phyloP scores from a whole-genome alignment of 192 early-diverging fungal species.

The Pilobolus umbonatus region DNA sequence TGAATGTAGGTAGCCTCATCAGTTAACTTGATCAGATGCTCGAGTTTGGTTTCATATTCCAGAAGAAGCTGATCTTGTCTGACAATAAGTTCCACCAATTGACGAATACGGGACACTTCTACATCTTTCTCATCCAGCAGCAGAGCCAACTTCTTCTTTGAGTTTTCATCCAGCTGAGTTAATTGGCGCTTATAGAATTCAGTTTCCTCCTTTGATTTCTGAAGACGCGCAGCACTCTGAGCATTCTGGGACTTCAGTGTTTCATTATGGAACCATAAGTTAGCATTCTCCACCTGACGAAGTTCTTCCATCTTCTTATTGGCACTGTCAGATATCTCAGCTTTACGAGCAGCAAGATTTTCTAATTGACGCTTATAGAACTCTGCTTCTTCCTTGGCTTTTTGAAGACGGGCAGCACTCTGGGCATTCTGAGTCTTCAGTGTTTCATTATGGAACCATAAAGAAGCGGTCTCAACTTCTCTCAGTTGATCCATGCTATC shows the following conservation, averaged over 20 bases:
- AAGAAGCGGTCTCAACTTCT: conserved; percentile 6
- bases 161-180: not conserved
- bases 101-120: conserved; percentile 2
- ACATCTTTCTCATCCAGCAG: conserved; percentile 7
- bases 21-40: not conserved
- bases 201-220: conserved; percentile 1
- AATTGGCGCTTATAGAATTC: conserved; percentile 10
- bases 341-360: no score
- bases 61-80: conserved; percentile 16
- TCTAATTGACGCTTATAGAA: conserved; percentile 8
- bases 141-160: not conserved
- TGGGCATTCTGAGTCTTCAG: conserved; percentile 9
- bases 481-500: no score
- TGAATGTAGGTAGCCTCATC: conserved; percentile 6
- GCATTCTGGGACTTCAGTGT: conserved; percentile 4
- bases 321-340: no score
- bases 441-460: conserved; percentile 8
- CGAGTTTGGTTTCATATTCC: conserved; percentile 9
- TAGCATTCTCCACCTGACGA: conserved; percentile 6
- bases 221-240: not conserved
- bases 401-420: not conserved
- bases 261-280: conserved; percentile 7
- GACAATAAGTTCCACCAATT: conserved; percentile 11
- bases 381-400: conserved; percentile 1
- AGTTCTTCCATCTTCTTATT: no score